Base-by-base conservation (phyloP, 768 basidiomycete species). In the Phlebiopsis gigantea region DNA sequence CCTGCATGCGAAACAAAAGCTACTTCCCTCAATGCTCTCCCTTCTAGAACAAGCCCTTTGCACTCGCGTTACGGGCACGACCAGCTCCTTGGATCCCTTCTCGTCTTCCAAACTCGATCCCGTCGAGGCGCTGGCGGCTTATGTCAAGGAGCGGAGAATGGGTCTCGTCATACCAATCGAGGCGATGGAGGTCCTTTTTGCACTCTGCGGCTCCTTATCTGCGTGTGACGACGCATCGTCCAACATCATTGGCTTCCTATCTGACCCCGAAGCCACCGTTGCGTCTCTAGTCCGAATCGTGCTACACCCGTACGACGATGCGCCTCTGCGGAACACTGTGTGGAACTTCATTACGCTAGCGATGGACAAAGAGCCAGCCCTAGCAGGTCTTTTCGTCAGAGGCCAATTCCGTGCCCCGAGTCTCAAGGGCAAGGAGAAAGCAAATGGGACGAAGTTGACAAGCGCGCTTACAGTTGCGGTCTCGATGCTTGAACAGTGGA, bases 301-400 rank as follows among this genome's bases (percentile, higher is more conserved):
- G 5, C 81, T 84, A 55, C 86, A 92, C 65, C 89, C 90, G 0
- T 91, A 88, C 61, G 87, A 92, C 28, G 91, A 93, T 43, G 74
- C 85, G 19, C 66, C 77, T 7, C 77, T 91, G 29, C 84, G 88
- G 19, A 85, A 80, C 49, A 80, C 87, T 0, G 82, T 90, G 5
- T 98, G 95, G 94, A 81, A 79, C 59, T 87, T 96, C 61, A 84
- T 96, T 39, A 73, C 88, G 0, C 76, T 90, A 17, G 86, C 90
- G 1, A 83, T 95, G 14, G 85, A 90, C 63, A 87, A 86, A 59
- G 93, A 94, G 66, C 93, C 95, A 0, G 92, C 94, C 0, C 75
- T 96, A 4, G 85, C 88, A 1, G 78, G 83, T 53, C 74, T 97
- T 25, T 85, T 94, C 57, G 85, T 94, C 29, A 79, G 83, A 0